phyloP scores from a whole-genome alignment of 257 asterid species.

The Nicotiana attenuata region DNA sequence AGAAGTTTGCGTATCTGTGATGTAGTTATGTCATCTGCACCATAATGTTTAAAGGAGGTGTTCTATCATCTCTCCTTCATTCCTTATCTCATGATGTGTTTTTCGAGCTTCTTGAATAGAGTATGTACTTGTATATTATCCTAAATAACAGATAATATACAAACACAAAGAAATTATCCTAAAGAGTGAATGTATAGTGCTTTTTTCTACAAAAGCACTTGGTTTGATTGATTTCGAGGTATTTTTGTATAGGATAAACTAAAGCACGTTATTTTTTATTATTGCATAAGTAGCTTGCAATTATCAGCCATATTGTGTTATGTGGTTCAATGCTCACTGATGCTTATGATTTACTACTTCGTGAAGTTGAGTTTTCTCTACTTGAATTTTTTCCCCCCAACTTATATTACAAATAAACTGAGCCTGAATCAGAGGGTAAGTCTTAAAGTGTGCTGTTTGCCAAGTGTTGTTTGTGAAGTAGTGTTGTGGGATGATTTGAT shows the following conservation, averaged over 20 bases:
- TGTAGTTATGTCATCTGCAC: not conserved
- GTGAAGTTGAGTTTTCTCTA: not conserved
- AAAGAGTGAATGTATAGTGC: not conserved
- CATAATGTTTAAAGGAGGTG: not conserved
- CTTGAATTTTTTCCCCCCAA: not conserved
- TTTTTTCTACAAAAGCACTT: not conserved
- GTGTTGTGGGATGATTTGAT: not conserved
- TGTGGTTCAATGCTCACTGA: not conserved
- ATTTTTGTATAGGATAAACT: not conserved
- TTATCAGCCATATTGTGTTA: not conserved
- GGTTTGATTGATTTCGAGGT: not conserved
- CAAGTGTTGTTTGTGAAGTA: not conserved
- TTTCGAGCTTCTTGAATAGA: not conserved
- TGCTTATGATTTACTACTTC: not conserved
- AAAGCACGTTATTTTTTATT: not conserved
- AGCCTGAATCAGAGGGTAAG: not conserved
- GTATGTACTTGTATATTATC: not conserved
- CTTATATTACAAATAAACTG: conserved; percentile 1
- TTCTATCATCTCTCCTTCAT: not conserved
- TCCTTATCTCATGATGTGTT: not conserved
- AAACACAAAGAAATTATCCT: not conserved
- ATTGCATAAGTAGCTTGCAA: not conserved
- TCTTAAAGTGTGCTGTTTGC: not conserved
- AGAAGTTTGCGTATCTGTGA: not conserved
- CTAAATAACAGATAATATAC: not conserved